phyloP scores from a whole-genome alignment of 805 yeast species.

The Tanozyma kutaoensis region DNA sequence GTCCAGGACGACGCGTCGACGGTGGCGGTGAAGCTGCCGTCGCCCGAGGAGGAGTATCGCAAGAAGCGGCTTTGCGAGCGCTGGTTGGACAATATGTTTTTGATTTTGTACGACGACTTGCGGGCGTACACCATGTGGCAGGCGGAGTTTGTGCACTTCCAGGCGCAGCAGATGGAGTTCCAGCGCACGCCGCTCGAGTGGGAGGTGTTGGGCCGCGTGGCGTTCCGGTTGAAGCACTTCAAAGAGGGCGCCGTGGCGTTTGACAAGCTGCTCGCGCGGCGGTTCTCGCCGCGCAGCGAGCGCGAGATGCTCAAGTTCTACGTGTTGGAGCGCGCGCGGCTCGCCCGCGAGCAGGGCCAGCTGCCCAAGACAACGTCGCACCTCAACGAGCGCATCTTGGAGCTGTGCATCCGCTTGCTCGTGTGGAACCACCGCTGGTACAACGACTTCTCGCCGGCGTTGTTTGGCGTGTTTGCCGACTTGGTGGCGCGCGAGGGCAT shows the following conservation, averaged over 20 bases:
- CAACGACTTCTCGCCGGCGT: constrained; percentile 68
- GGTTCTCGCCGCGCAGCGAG: constrained; percentile 75
- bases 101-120: constrained; percentile 60
- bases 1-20: constrained; percentile 19
- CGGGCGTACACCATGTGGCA: constrained; percentile 86
- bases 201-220: constrained; percentile 83
- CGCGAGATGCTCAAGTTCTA: constrained; percentile 57
- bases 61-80: constrained; percentile 58
- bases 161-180: constrained; percentile 73
- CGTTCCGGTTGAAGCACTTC: constrained; percentile 71
- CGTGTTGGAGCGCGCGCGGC: constrained; percentile 1
- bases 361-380: constrained; percentile 26
- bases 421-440: constrained; percentile 99
- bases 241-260: constrained; percentile 86
- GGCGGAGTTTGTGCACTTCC: constrained; percentile 79
- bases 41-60: constrained; percentile 30
- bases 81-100: constrained; percentile 60
- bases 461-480: constrained; percentile 42
- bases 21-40: constrained; percentile 14
- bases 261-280: constrained; percentile 49
- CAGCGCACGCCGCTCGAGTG: constrained; percentile 76
- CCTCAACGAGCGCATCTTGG: constrained; percentile 47
- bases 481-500: constrained; percentile 68
- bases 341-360: constrained; percentile 7
- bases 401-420: constrained; percentile 58